Evolutionary conservation across 192 early-diverging fungal genomes (phyloP).

Genomic region (Podila minutissima): DNA sequence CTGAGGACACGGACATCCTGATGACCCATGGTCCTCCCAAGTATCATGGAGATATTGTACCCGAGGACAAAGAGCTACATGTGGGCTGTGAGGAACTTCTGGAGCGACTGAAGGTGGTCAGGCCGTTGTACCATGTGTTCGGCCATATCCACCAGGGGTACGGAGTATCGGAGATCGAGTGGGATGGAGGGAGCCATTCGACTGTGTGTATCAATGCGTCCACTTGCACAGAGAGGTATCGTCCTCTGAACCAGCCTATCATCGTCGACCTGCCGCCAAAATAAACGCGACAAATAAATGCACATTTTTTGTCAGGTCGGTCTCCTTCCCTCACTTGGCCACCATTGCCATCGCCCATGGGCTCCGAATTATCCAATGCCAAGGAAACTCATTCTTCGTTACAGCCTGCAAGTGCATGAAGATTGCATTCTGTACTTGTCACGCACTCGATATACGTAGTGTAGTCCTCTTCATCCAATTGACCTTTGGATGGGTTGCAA

Average conservation of each 20-base stretch:
- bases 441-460: too few relatives aligned
- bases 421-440: too few relatives aligned
- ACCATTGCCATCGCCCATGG: too few relatives aligned
- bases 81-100: slow-evolving; percentile 31
- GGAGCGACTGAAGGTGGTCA: slow-evolving; percentile 19
- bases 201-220: slow-evolving; percentile 46
- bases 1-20: slow-evolving; percentile 22
- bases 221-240: slow-evolving; percentile 6
- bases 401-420: too few relatives aligned
- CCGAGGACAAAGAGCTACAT: slow-evolving; percentile 5
- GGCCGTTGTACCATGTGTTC: slow-evolving; percentile 33
- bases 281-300: background rate
- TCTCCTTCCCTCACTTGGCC: too few relatives aligned
- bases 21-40: slow-evolving; percentile 45
- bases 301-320: too few relatives aligned
- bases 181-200: slow-evolving; percentile 12
- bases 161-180: slow-evolving; percentile 28
- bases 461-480: too few relatives aligned
- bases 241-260: slow-evolving; percentile 19
- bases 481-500: too few relatives aligned
- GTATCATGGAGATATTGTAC: slow-evolving; percentile 14
- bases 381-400: too few relatives aligned
- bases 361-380: too few relatives aligned
- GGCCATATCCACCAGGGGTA: slow-evolving; percentile 45
- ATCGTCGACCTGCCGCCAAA: slow-evolving; percentile 36